Evolutionary conservation across 2,329 filamentous ascomycete species (phyloP).

Genomic region (Cercospora sojina): DNA sequence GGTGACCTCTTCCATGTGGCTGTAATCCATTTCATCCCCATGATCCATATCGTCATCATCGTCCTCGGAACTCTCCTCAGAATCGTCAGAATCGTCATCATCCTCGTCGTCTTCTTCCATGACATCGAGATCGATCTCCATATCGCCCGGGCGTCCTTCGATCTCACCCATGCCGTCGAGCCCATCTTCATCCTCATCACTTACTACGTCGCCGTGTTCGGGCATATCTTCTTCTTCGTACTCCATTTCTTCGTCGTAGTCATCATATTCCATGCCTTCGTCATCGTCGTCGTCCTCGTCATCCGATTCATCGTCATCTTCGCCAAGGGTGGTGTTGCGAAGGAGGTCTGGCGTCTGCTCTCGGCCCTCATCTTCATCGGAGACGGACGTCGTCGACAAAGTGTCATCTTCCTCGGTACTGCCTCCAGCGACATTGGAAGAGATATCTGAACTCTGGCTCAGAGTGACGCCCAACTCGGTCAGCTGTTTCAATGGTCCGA

Average conservation of each 20-base stretch:
- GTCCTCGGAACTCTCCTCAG: constrained; percentile 58
- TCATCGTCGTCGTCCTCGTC: constrained; percentile 63
- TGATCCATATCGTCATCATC: constrained; percentile 55
- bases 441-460: constrained; percentile 76
- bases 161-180: constrained; percentile 75
- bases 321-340: constrained; percentile 89
- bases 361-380: constrained; percentile 65
- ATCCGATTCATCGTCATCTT: constrained; percentile 76
- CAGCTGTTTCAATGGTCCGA: constrained; percentile 82
- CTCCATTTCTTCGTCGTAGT: constrained; percentile 86
- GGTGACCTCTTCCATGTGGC: constrained; percentile 49
- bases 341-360: constrained; percentile 97
- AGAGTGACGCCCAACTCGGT: constrained; percentile 84
- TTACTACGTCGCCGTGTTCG: constrained; percentile 83
- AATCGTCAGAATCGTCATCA: constrained; percentile 62
- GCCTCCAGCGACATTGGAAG: constrained; percentile 59
- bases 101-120: constrained; percentile 58
- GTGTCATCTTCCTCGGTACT: constrained; percentile 80
- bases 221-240: constrained; percentile 82
- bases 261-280: constrained; percentile 90
- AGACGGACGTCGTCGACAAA: constrained; percentile 81
- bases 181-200: constrained; percentile 82
- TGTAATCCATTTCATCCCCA: constrained; percentile 64
- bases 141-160: constrained; percentile 62
- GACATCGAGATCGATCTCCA: constrained; percentile 81